A percentile compares a stretch with the other conserved stretches of the same genome.
Evolutionary conservation across 2,329 filamentous ascomycete genomes (phyloP).

Genomic region (Ceratocystis ficicola): DNA sequence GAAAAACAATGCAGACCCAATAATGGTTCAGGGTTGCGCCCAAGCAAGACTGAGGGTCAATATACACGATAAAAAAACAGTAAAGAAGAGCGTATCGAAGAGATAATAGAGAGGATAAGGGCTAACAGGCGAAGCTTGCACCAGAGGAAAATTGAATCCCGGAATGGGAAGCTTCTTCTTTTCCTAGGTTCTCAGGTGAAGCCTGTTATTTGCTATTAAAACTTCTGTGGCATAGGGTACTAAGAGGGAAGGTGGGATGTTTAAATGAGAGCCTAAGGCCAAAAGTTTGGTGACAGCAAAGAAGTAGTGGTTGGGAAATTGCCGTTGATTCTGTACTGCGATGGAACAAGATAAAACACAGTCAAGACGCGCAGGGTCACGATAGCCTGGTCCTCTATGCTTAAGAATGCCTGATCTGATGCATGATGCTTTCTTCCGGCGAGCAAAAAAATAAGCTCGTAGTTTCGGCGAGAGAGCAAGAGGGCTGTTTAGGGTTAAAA

Average conservation of each 20-base stretch:
- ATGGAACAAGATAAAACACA: neutral
- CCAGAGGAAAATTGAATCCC: neutral
- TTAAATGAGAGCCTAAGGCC: constrained; percentile 2
- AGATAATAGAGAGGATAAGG: neutral
- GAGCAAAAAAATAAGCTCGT: neutral
- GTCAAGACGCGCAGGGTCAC: neutral
- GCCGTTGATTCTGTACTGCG: neutral
- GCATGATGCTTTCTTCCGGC: neutral
- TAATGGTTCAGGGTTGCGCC: neutral
- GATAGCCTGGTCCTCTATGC: neutral
- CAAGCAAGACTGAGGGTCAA: neutral
- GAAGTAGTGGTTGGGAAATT: neutral
- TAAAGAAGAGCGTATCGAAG: neutral
- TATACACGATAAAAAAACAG: neutral
- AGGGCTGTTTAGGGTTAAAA: constrained; percentile 13
- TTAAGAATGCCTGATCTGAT: neutral
- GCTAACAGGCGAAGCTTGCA: neutral
- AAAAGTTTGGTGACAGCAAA: constrained; percentile 8
- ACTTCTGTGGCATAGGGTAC: constrained; percentile 4
- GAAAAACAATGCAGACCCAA: neutral
- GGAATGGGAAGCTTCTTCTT: neutral
- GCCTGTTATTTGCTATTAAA: neutral
- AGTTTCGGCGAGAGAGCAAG: neutral
- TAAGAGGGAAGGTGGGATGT: constrained; percentile 15
- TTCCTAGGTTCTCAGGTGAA: neutral